phyloP scores from a whole-genome alignment of 805 yeast species.

The Yarrowia keelungensis region DNA sequence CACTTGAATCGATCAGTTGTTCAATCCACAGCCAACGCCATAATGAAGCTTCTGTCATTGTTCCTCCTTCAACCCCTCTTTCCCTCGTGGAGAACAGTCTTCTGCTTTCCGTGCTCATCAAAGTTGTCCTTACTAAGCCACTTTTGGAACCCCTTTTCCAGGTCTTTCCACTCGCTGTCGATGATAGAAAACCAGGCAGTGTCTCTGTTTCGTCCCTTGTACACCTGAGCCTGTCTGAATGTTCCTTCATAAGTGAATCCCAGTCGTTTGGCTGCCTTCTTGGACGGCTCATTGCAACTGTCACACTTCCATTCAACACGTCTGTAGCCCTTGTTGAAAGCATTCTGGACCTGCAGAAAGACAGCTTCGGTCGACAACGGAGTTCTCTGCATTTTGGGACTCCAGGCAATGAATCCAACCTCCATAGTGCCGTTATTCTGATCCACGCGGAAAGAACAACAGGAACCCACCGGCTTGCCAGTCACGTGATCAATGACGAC shows the following conservation, averaged over 20 bases:
- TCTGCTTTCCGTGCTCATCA: conserved; percentile 45
- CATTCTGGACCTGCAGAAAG: conserved; percentile 47
- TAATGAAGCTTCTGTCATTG: too few relatives aligned
- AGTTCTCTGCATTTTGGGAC: conserved; percentile 44
- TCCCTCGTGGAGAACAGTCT: conserved; percentile 41
- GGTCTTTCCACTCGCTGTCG: conserved; percentile 48
- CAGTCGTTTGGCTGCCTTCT: conserved; percentile 48
- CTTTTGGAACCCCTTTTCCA: conserved; percentile 44
- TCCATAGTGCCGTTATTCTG: conserved; percentile 44
- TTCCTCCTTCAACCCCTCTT: neutral
- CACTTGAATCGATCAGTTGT: too few relatives aligned
- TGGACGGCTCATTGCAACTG: conserved; percentile 47
- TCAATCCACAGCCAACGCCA: too few relatives aligned
- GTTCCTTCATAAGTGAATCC: conserved; percentile 51
- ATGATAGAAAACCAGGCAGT: conserved; percentile 49
- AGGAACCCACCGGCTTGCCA: conserved; percentile 46
- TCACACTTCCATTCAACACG: conserved; percentile 52
- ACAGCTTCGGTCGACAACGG: conserved; percentile 49
- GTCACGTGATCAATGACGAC: conserved; percentile 45
- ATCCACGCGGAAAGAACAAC: conserved; percentile 47
- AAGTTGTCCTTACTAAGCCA: conserved; percentile 48
- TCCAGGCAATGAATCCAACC: conserved; percentile 35
- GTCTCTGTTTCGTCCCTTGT: conserved; percentile 48
- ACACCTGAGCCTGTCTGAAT: conserved; percentile 47
- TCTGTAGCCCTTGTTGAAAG: conserved; percentile 48